These are phyloP conservation scores for Clarireedia homoeocarpa DNA, from an alignment of 2,329 filamentous ascomycete species.

Conservation along the genomic window DNA sequence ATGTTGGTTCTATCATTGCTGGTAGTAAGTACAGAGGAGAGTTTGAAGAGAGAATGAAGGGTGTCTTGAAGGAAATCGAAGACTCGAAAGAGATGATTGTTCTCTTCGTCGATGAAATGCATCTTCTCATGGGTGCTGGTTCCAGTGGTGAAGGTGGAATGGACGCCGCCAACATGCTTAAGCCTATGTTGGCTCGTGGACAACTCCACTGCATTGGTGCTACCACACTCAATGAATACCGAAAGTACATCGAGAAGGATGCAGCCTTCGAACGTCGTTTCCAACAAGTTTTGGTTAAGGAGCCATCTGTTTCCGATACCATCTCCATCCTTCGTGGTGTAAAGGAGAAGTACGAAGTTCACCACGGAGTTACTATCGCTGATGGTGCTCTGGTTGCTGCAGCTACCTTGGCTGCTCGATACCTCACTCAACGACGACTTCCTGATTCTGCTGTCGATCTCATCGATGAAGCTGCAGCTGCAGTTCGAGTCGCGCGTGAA, in stretches of 20 bases:
- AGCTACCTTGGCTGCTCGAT: constrained; percentile 86
- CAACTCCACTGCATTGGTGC: constrained; percentile 97
- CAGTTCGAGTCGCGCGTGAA: constrained; percentile 91
- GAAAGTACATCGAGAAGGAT: constrained; percentile 99
- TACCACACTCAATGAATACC: constrained; percentile 89
- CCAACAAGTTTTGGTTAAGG: constrained; percentile 96
- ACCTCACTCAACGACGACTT: constrained; percentile 82
- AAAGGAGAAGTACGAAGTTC: constrained; percentile 96
- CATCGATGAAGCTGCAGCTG: constrained; percentile 91
- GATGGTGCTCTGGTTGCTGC: constrained; percentile 88
- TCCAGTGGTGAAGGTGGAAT: constrained; percentile 93
- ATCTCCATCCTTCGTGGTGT: constrained; percentile 96
- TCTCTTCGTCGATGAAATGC: constrained; percentile 97
- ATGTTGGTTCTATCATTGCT: constrained; percentile 89
- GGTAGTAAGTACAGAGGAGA: constrained; percentile 98
- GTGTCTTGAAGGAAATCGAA: constrained; percentile 92
- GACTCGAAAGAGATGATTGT: constrained; percentile 95
- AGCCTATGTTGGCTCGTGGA: constrained; percentile 94
- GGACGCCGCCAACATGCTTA: constrained; percentile 95
- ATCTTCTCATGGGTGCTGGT: constrained; percentile 95
- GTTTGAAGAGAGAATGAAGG: constrained; percentile 99
- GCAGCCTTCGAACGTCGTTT: constrained; percentile 96
- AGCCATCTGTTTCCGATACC: constrained; percentile 80
- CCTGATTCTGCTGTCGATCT: constrained; percentile 96
- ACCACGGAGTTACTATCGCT: constrained; percentile 94